These are phyloP conservation scores for Amphibolis antarctica DNA, from an alignment of 106 monocot species.

Conservation along the genomic window DNA sequence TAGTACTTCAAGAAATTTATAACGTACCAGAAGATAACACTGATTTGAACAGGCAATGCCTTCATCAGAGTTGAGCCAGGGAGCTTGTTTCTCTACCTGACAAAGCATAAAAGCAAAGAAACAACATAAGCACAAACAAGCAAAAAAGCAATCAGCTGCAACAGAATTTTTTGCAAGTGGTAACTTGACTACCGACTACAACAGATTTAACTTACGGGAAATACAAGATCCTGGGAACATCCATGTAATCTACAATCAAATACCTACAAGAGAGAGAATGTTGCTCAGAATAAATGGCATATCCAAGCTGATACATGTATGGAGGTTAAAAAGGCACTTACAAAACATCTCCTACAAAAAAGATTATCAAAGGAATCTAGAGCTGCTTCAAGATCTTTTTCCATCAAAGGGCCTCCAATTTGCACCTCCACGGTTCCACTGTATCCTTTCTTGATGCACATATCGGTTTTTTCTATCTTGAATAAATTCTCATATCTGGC, in stretches of 20 bases:
- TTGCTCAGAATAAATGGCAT: conserved; percentile 1
- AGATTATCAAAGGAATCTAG: conserved; percentile 98
- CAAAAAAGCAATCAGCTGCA: conserved; percentile 1
- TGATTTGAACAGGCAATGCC: conserved; percentile 59
- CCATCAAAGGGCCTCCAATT: conserved; percentile 37
- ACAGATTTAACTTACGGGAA: conserved; percentile 66
- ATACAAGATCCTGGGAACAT: conserved; percentile 96
- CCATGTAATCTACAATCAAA: conserved; percentile 98
- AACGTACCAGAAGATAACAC: conserved; percentile 57
- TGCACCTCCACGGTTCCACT: conserved; percentile 20
- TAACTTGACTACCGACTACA: too few species aligned
- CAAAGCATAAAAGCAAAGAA: conserved; percentile 8
- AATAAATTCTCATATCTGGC: conserved; percentile 56
- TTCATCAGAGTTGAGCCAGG: conserved; percentile 60
- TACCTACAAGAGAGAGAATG: conserved; percentile 37
- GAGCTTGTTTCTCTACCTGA: conserved; percentile 83
- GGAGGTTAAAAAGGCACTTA: conserved; percentile 15
- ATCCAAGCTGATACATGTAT: conserved; percentile 1
- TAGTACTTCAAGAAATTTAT: background rate
- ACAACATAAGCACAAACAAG: background rate
- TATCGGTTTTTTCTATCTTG: conserved; percentile 25
- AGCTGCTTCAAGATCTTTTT: conserved; percentile 93
- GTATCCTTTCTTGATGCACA: conserved; percentile 27
- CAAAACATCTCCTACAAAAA: conserved; percentile 85
- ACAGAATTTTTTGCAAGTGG: too few species aligned